Evolutionary conservation across 805 yeast species (phyloP).

Genomic region (Metschnikowia chrysomelidarum): DNA sequence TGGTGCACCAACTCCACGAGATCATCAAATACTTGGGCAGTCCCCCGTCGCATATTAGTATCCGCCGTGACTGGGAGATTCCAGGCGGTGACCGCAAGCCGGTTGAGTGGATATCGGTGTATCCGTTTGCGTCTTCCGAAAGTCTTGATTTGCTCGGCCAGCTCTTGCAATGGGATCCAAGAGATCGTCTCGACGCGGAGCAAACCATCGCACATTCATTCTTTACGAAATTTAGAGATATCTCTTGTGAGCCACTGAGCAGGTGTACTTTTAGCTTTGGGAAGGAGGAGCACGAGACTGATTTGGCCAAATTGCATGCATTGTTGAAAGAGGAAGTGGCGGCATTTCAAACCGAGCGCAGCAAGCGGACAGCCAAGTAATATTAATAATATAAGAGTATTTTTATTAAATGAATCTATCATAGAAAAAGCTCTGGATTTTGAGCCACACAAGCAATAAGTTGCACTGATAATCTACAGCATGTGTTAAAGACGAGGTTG

Average conservation of each 20-base stretch:
- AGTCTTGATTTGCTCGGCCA: slow-evolving; percentile 53
- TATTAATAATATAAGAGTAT: no score
- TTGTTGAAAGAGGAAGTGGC: slow-evolving; percentile 24
- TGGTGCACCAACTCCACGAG: slow-evolving; percentile 65
- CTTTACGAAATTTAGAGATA: slow-evolving; percentile 51
- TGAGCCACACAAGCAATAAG: no score
- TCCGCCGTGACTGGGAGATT: slow-evolving; percentile 28
- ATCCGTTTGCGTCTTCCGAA: slow-evolving; percentile 56
- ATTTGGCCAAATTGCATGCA: slow-evolving; percentile 16
- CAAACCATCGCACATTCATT: slow-evolving; percentile 58
- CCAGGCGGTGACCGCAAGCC: slow-evolving; percentile 40
- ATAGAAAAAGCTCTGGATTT: no score
- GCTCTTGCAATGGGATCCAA: slow-evolving; percentile 66
- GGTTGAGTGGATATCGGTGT: slow-evolving; percentile 49
- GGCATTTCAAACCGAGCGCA: slow-evolving; percentile 18
- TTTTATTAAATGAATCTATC: no score
- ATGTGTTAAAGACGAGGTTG: no score
- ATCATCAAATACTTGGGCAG: slow-evolving; percentile 70
- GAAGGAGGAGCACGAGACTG: slow-evolving; percentile 47
- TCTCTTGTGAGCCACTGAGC: slow-evolving; percentile 55
- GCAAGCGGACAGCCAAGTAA: no score
- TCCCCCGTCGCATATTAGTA: slow-evolving; percentile 52
- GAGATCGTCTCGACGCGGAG: slow-evolving; percentile 51
- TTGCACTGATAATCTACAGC: no score
- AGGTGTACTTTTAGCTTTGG: slow-evolving; percentile 57